Evolutionary conservation across 257 asterid genomes (phyloP).

Genomic region (Cruciata laevipes): DNA sequence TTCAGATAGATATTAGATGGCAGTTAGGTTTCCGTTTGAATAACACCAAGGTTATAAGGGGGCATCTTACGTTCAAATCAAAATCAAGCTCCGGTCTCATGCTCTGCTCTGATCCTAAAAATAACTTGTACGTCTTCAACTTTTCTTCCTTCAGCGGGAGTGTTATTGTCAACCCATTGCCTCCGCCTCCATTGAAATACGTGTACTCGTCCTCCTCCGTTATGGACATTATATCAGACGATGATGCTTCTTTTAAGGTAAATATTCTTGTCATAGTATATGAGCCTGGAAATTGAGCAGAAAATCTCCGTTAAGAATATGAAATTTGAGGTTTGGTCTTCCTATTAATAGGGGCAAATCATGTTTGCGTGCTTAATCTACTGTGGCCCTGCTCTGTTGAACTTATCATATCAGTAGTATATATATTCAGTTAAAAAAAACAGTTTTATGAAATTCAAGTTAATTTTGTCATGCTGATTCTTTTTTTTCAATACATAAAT

Average conservation of each 20-base stretch:
- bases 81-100: background rate
- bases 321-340: background rate
- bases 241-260: background rate
- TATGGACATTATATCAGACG: background rate
- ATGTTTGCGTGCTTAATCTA: too few species aligned
- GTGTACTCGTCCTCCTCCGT: background rate
- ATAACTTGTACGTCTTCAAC: background rate
- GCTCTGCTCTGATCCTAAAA: background rate
- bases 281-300: too few species aligned
- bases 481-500: too few species aligned
- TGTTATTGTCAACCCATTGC: background rate
- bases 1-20: background rate
- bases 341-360: too few species aligned
- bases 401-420: too few species aligned
- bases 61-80: background rate
- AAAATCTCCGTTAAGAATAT: too few species aligned
- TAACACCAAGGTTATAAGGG: background rate
- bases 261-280: too few species aligned
- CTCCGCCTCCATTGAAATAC: background rate
- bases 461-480: too few species aligned
- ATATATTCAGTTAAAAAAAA: too few species aligned
- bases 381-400: too few species aligned
- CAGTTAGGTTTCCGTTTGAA: background rate
- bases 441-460: too few species aligned
- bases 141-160: background rate